Conservation (phyloP, 441 rosid genomes). For the Adansonia gregorii region DNA sequence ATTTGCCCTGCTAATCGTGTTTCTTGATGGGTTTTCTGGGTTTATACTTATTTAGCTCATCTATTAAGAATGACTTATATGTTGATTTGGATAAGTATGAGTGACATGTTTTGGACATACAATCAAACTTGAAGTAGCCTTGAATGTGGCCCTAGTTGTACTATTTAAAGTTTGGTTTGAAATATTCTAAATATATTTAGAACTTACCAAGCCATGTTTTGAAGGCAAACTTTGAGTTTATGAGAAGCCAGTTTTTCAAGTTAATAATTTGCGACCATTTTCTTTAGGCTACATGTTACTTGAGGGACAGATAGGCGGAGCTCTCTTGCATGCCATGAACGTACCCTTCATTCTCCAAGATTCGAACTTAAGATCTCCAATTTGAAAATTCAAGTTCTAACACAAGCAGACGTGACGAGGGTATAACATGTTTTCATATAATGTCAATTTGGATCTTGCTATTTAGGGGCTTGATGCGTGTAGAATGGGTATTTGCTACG, state of each 20-base stretch:
- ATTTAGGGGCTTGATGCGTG: not conserved
- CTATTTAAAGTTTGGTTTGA: not conserved
- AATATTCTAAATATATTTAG: not conserved
- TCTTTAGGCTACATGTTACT: not conserved
- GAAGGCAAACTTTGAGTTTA: not conserved
- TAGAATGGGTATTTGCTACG: not conserved
- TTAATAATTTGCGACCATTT: not conserved
- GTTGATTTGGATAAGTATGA: not conserved
- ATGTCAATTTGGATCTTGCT: not conserved
- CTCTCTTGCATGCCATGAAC: not conserved
- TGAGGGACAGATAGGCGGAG: not conserved
- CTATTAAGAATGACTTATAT: not conserved
- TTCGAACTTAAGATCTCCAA: not conserved
- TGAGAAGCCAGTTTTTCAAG: not conserved
- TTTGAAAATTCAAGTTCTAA: constrained; percentile 19
- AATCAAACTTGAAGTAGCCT: not conserved
- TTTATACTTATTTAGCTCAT: not conserved
- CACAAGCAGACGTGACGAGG: not conserved
- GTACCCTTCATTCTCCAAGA: not conserved
- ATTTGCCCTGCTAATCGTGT: not conserved
- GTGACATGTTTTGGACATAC: constrained; percentile 18
- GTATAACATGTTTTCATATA: not conserved
- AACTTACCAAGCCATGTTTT: constrained; percentile 18
- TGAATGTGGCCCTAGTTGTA: not conserved
- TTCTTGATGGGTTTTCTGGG: not conserved